phyloP scores from a whole-genome alignment of 2,329 filamentous ascomycete species.

The Penicillium corylophilum region DNA sequence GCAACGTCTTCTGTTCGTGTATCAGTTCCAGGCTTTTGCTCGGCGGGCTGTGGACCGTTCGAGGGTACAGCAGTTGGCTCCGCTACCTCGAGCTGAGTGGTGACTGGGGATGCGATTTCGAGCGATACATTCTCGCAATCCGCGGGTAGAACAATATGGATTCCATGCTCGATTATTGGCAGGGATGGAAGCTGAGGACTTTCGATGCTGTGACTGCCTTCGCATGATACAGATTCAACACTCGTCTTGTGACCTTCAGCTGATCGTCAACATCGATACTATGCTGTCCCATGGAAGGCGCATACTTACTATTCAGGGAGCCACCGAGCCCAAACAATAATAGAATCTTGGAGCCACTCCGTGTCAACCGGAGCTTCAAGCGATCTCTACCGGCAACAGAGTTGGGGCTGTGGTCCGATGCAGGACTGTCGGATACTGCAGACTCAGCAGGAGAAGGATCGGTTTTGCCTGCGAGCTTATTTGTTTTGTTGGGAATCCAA shows the following conservation, averaged over 20 bases:
- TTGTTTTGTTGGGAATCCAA: slow-evolving; percentile 22
- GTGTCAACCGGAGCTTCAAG: slow-evolving; percentile 32
- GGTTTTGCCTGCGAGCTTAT: slow-evolving; percentile 19
- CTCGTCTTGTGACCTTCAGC: slow-evolving; percentile 19
- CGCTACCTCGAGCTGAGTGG: not conserved
- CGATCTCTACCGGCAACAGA: slow-evolving; percentile 21
- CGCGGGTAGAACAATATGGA: not conserved
- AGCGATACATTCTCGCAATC: slow-evolving; percentile 6
- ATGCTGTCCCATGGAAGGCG: not conserved
- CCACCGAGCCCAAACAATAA: slow-evolving; percentile 35
- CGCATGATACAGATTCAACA: slow-evolving; percentile 10
- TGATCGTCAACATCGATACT: not conserved
- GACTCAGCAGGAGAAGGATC: slow-evolving; percentile 19
- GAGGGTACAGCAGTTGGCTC: not conserved
- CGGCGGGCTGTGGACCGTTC: not conserved
- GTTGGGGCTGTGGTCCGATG: slow-evolving; percentile 18
- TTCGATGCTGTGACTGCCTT: slow-evolving; percentile 2
- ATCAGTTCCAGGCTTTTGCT: not conserved
- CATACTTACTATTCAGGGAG: slow-evolving; percentile 27
- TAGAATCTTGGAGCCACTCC: slow-evolving; percentile 38
- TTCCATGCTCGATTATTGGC: not conserved
- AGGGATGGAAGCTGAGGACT: not conserved
- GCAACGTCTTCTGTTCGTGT: not conserved
- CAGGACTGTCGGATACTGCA: slow-evolving; percentile 26
- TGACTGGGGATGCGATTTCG: slow-evolving; percentile 2